These are phyloP conservation scores for Hypoxylon intermedium DNA, from an alignment of 495 filamentous ascomycete species.

Conservation along the genomic window DNA sequence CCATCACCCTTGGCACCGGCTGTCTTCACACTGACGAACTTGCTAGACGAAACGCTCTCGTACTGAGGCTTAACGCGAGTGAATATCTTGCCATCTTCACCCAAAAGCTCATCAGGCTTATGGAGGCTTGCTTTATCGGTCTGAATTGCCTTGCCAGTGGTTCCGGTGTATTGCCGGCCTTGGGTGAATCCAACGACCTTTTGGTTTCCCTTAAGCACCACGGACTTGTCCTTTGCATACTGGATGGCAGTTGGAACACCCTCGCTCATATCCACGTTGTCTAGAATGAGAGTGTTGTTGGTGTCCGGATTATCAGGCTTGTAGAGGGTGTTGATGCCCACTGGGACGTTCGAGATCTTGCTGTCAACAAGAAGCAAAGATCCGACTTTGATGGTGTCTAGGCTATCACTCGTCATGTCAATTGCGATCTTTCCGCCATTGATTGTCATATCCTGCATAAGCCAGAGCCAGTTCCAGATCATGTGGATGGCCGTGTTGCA, in stretches of 20 bases:
- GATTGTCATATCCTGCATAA: constrained; percentile 80
- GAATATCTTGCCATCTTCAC: constrained; percentile 62
- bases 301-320: constrained; percentile 65
- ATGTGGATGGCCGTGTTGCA: constrained; percentile 89
- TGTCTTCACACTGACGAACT: constrained; percentile 78
- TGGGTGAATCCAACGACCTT: constrained; percentile 76
- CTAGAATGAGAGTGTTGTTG: constrained; percentile 80
- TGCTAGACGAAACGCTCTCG: constrained; percentile 59
- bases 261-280: constrained; percentile 79
- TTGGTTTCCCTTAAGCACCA: constrained; percentile 73
- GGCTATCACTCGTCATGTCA: constrained; percentile 75
- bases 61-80: constrained; percentile 80
- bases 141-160: constrained; percentile 56
- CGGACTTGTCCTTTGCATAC: constrained; percentile 63
- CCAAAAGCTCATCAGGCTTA: constrained; percentile 67
- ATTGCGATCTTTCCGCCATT: constrained; percentile 81
- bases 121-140: constrained; percentile 53
- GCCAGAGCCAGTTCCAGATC: constrained; percentile 97
- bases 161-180: constrained; percentile 69
- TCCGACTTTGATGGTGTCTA: constrained; percentile 71
- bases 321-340: constrained; percentile 78
- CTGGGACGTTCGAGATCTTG: constrained; percentile 72
- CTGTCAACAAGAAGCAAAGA: constrained; percentile 85
- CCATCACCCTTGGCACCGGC: constrained; percentile 84
- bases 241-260: constrained; percentile 58